phyloP scores from a whole-genome alignment of 1,284 basidiomycete species.

The Takashimella tepidaria region DNA sequence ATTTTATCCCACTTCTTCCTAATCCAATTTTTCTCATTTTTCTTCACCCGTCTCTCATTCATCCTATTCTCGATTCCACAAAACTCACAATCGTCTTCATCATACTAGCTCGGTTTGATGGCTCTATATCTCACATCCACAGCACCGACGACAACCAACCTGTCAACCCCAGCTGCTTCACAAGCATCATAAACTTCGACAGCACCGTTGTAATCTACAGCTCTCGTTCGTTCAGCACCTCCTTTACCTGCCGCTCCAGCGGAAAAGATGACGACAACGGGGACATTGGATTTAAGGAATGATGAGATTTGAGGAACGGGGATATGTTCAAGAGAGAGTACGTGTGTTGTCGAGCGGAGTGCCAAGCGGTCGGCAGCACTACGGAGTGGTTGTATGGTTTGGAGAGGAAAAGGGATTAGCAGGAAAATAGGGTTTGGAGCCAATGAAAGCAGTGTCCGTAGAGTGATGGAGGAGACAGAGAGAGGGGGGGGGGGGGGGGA shows the following conservation, averaged over 20 bases:
- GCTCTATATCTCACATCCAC: conserved; percentile 58
- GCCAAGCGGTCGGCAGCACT: conserved; percentile 51
- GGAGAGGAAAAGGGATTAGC: too few relatives aligned
- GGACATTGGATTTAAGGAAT: conserved; percentile 53
- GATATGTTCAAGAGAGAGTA: conserved; percentile 60
- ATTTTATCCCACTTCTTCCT: too few relatives aligned
- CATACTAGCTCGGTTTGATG: conserved; percentile 53
- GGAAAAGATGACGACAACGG: conserved; percentile 58
- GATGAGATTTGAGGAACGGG: conserved; percentile 52
- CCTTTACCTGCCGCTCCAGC: conserved; percentile 68
- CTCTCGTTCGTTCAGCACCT: conserved; percentile 57
- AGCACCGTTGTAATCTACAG: conserved; percentile 66
- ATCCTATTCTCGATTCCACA: conserved; percentile 16
- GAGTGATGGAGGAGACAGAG: neutral
- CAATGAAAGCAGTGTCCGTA: conserved; percentile 21
- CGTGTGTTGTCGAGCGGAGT: conserved; percentile 53
- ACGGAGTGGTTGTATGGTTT: conserved; percentile 35
- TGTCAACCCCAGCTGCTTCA: conserved; percentile 51
- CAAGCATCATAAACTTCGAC: conserved; percentile 69
- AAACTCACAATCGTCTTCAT: conserved; percentile 49
- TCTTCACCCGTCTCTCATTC: neutral
- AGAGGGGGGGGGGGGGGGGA: neutral
- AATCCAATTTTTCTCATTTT: neutral
- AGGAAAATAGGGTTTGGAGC: too few relatives aligned
- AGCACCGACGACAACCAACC: conserved; percentile 60